These are phyloP conservation scores for Starmera pachycereana DNA, from an alignment of 805 yeast genomes.

Conservation along the genomic window DNA sequence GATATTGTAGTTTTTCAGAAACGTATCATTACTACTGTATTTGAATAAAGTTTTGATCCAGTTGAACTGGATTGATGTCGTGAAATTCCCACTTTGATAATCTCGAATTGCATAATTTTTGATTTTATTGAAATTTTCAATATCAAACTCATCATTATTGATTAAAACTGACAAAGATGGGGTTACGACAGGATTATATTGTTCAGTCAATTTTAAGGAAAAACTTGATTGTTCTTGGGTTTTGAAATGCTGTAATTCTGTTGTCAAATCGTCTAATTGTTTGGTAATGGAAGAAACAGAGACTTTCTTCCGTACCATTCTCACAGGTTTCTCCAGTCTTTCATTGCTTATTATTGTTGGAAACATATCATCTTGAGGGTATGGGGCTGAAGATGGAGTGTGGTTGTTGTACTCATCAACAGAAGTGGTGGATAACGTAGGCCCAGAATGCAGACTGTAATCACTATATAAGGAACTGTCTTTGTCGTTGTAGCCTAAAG, in stretches of 20 bases:
- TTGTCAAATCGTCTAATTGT: background rate
- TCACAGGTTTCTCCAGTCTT: background rate
- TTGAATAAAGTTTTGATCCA: slow-evolving; percentile 54
- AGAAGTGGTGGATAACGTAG: background rate
- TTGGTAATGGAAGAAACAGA: background rate
- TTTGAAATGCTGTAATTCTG: slow-evolving; percentile 3
- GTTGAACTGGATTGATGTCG: slow-evolving; percentile 45
- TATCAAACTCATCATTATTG: slow-evolving; percentile 19
- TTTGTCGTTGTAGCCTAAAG: background rate
- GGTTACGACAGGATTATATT: background rate
- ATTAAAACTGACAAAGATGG: background rate
- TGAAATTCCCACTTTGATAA: slow-evolving; percentile 23
- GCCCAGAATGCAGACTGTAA: background rate
- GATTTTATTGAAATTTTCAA: slow-evolving; percentile 18
- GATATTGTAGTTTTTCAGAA: slow-evolving; percentile 32
- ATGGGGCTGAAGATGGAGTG: background rate
- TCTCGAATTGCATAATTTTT: slow-evolving; percentile 26
- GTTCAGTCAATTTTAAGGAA: too few relatives aligned
- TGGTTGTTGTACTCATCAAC: background rate
- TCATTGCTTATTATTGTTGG: slow-evolving; percentile 4
- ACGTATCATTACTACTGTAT: slow-evolving; percentile 30
- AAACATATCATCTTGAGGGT: background rate
- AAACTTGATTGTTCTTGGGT: background rate
- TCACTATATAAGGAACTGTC: background rate
- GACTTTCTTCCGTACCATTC: background rate